Evolutionary conservation across 768 basidiomycete species (phyloP).

Genomic region (Lentinula lateritia): DNA sequence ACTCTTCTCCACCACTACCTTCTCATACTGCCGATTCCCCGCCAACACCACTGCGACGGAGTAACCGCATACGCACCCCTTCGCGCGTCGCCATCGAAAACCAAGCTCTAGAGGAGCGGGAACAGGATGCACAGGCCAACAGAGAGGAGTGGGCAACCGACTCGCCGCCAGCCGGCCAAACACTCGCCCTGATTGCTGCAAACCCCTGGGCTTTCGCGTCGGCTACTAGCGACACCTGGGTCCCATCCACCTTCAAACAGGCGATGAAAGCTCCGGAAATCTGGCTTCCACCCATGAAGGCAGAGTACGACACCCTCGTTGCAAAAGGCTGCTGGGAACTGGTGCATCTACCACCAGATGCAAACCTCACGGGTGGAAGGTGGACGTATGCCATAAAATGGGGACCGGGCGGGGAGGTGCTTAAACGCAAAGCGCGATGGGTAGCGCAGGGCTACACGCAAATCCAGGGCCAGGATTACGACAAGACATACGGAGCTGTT

Average conservation of each 20-base stretch:
- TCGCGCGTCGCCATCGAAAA: too few relatives aligned
- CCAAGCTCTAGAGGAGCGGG: too few relatives aligned
- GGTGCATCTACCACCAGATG: not conserved
- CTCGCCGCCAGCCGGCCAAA: too few relatives aligned
- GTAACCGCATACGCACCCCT: too few relatives aligned
- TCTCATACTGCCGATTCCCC: too few relatives aligned
- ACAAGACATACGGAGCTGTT: not conserved
- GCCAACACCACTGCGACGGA: too few relatives aligned
- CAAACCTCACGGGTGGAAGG: not conserved
- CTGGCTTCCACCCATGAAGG: not conserved
- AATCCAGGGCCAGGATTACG: not conserved
- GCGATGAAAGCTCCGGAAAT: not conserved
- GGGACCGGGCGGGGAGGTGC: not conserved
- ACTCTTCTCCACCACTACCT: too few relatives aligned
- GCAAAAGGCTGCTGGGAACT: not conserved
- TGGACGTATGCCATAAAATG: not conserved
- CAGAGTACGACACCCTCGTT: not conserved
- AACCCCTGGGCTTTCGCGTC: too few relatives aligned
- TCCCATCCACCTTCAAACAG: not conserved
- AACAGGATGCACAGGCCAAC: too few relatives aligned
- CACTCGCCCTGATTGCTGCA: too few relatives aligned
- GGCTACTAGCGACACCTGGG: not conserved
- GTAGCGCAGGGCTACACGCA: not conserved
- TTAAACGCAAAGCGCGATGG: not conserved
- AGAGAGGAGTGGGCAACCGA: too few relatives aligned